phyloP scores from a whole-genome alignment of 139 green algal genomes.

The Coccomyxa sp. region DNA sequence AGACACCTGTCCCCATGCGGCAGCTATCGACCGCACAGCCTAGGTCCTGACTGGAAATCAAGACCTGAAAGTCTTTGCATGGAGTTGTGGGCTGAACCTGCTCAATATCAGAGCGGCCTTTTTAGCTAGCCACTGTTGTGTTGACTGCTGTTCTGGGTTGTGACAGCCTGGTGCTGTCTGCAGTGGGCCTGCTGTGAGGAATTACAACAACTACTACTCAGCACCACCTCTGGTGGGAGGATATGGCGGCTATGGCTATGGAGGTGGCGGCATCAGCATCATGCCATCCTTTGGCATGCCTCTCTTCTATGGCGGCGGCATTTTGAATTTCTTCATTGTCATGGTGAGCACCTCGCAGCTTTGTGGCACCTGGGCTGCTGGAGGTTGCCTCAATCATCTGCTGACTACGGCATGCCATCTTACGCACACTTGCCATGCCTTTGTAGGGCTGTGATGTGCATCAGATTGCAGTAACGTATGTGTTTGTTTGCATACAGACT shows the following conservation, averaged over 20 bases:
- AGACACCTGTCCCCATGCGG: too few relatives aligned
- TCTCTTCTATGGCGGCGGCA: conserved; percentile 16
- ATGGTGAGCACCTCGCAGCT: conserved; percentile 8
- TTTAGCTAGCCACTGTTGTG: too few relatives aligned
- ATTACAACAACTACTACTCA: conserved; percentile 35
- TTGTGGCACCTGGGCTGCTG: background rate
- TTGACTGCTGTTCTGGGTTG: too few relatives aligned
- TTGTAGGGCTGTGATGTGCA: background rate
- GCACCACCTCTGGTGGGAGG: conserved; percentile 29
- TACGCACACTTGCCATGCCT: too few relatives aligned
- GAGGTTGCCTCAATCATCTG: too few relatives aligned
- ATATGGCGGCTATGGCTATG: conserved; percentile 31
- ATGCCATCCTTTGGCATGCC: conserved; percentile 19
- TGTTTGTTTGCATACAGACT: background rate
- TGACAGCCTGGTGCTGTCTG: background rate
- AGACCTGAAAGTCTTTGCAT: too few relatives aligned
- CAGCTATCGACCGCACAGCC: too few relatives aligned
- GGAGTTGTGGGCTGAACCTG: too few relatives aligned
- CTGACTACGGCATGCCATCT: too few relatives aligned
- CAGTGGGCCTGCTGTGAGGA: conserved; percentile 8
- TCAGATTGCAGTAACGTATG: background rate
- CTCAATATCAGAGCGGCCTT: too few relatives aligned
- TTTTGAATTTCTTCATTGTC: conserved; percentile 39
- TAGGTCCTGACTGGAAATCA: too few relatives aligned
- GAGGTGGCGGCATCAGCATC: background rate